These are phyloP conservation scores for Kuraishia capsulata DNA, from an alignment of 805 yeast species.

Conservation along the genomic window DNA sequence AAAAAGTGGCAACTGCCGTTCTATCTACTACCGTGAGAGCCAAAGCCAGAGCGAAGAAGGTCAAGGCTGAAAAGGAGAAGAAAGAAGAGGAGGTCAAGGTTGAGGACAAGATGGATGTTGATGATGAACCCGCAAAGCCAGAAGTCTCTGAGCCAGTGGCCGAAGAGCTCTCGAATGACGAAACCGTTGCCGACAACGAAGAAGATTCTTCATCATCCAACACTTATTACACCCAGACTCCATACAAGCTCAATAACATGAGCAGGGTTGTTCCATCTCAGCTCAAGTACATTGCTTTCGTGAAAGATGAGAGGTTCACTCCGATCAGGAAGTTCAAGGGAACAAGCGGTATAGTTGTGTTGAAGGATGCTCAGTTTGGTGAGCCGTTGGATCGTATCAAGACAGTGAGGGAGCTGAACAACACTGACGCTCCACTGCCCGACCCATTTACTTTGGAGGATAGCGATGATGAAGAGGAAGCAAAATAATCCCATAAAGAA, in stretches of 20 bases:
- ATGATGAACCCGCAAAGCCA: conserved; percentile 29
- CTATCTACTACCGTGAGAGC: conserved; percentile 90
- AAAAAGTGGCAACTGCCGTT: conserved; percentile 86
- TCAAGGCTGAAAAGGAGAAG: conserved; percentile 40
- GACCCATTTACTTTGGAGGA: conserved; percentile 60
- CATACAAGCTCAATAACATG: conserved; percentile 68
- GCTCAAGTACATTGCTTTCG: conserved; percentile 71
- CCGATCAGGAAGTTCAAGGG: conserved; percentile 78
- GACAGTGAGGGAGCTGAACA: conserved; percentile 73
- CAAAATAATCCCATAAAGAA: neutral
- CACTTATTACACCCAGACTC: conserved; percentile 45
- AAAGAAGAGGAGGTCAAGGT: conserved; percentile 40
- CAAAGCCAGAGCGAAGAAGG: conserved; percentile 81
- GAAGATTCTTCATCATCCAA: conserved; percentile 32
- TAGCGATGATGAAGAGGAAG: conserved; percentile 34
- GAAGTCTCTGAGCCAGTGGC: conserved; percentile 11
- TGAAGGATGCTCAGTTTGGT: conserved; percentile 53
- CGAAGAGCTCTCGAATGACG: conserved; percentile 13
- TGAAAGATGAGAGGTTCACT: conserved; percentile 62
- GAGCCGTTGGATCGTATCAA: conserved; percentile 61
- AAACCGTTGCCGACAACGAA: conserved; percentile 23
- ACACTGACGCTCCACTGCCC: conserved; percentile 67
- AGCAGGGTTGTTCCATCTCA: conserved; percentile 88
- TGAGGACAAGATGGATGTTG: conserved; percentile 13
- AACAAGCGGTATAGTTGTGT: conserved; percentile 60